Base-by-base conservation (phyloP, 1,139 yeast species). In the Kurtzmaniella natalensis region DNA sequence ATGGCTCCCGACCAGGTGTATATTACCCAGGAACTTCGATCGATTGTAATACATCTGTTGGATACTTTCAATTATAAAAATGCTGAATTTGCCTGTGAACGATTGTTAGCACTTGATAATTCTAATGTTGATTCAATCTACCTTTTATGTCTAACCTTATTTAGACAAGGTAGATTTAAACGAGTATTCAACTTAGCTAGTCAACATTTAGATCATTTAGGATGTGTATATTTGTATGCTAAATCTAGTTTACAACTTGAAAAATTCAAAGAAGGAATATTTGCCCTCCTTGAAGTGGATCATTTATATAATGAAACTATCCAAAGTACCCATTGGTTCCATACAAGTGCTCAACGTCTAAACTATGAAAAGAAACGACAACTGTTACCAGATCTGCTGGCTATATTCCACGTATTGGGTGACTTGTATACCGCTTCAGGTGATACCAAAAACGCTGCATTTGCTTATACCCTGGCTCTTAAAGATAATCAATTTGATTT, bases 81-180 rank as follows among this genome's bases (percentile, higher is more conserved):
- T 34, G 95, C 95, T 3, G 87, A 80, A 53, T 84, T 87, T 60
- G 84, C 92, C 9, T 74, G 85, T 23, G 95, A 87, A 49, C 66
- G 94, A 42, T 62, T 86, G 21, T 51, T 82, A 18, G 87, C 92
- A 2, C 61, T 64, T 33, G 71, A 72, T 38, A 61, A 70, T 4
- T 50, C 53, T 18, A 66, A 77, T 46, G 53, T 69, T 3, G 83
- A 80, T 36, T 70, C 84, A 9, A 50, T 72, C 7, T 81, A 83
- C 51, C 59, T 87, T 28, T 76, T 80, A 53, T 84, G 83, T 20
- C 59, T 81, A 25, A 78, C 81, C 2, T 63, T 81, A 32, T 75
- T 59, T 47, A 75, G 76, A 31, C 73, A 69, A 41, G 64, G 68
- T 9, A 71, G 79, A 45, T 75, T 57, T 55, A 80, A 80, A 43